Base-by-base conservation (phyloP, 1,284 basidiomycete genomes). In the Leccinum angustisporum region DNA sequence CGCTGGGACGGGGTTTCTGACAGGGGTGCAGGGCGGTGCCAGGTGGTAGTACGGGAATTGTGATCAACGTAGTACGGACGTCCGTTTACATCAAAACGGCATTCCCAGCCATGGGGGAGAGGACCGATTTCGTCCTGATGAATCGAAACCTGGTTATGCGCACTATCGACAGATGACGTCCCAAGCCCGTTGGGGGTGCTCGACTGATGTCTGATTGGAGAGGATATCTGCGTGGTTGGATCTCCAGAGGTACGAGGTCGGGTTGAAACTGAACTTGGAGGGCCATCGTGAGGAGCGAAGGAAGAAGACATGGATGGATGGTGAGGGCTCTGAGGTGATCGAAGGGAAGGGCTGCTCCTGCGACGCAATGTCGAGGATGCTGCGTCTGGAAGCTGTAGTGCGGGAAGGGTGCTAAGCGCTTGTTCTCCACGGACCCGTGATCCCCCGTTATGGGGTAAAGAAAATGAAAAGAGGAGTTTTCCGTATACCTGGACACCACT, bases 31-130 rank as follows among this genome's bases (percentile, higher is more conserved):
- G 86, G 91, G 63, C 91, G 83, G 72, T 89, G 90, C 97, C 97
- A 99, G 7, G 95, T 95, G n/a, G 97, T 98, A 38, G 90, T 87
- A 59, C 96, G 88, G 5, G 91, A 91, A 76, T 92, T 95, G 77
- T 99, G 96, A 72, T 97, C 94, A 59, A 96, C 93, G 73, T 87
- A 92, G 79, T 98, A 99, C 18, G 91, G 87, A 56, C 97, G 83
- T 2, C 91, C 92, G 57, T 87, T 88, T 30, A 59, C 27, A 75
- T 98, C 97, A 56, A 89, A 86, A 53, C 97, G 87, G 61, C 96
- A 87, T 77, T 99, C 97, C 95, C 96, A 99, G 11, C 95, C 95
- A 33, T 78, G 72, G 0, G 97, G 97, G 33, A 99, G 74, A 50
- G 65, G 58, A 11, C 61, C 62, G 14, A 62, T 54, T 25, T 73